Evolutionary conservation across 139 green algal species (phyloP), one percentile per base, ranked within the genome.

Genomic region (Eudorina sp.): DNA sequence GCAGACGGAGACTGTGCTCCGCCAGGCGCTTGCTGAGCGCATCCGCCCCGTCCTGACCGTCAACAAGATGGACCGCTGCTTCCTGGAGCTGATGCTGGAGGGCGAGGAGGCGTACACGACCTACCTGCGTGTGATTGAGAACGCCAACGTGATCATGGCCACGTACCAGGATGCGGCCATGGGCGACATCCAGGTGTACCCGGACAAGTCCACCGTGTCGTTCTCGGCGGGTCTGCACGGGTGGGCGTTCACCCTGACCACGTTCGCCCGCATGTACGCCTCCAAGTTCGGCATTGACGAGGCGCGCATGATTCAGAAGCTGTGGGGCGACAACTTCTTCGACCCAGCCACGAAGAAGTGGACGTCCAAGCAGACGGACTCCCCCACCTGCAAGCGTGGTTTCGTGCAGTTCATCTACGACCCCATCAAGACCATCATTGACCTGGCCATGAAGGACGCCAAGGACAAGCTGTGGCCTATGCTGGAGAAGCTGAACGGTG

Each of bases 21-120:
- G 98, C 89, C 98, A 99, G 94, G 96, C 96, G 45, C 94, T 98
- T 68, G 96, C 94, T 83, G 97, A 99, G 96, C 97, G 97, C 93
- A 99, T 99, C 91, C 95, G 95, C 87, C 98, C 98, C 41, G 98
- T 99, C 38, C 94, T 99, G 90, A 99, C 98, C 21, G 97, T 99
- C 43, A 99, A 99, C 96, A 99, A 99, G 98, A 97, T 99, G 92
- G 98, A 99, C 91, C 96, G 98, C 84, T 99, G 98, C 95, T 99
- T 99, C 95, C 94, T 99, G 92, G 98, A 99, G 96, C 94, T 99
- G 70, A 97, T 96, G 96, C 91, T 97, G 79, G 96, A 98, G 16
- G 96, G 95, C 69, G 98, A 99, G 94, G 98, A 99, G 93, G 97
- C 98, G 7, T 99, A 97, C 95, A 94, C 92, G 31, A 97, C 94